Base-by-base conservation (phyloP, 768 basidiomycete genomes). In the Lactifluus subvellereus region DNA sequence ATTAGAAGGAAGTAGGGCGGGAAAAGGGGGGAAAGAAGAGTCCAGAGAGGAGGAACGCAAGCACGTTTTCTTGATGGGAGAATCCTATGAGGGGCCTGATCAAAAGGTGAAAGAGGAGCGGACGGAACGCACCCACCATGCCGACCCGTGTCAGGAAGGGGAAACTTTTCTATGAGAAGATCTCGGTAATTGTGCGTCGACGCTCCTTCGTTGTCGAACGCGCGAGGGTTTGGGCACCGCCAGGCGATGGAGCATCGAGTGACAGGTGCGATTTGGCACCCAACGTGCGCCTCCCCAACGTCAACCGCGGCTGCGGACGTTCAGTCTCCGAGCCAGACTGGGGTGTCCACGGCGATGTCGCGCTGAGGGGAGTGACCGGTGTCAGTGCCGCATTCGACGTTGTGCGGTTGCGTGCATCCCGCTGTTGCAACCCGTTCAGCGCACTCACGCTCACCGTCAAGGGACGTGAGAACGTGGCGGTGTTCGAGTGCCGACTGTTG, bases 381-480 rank as follows among this genome's bases (percentile, higher is more conserved):
- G 52, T 67, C 69, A n/a, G 73, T 70, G 45, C 76, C 66, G 72
- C 72, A 60, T 73, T 72, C 62, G 70, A 70, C 69, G 73, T 71
- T 40, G 73, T 71, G 57, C 73, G 76, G 35, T 71, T 71, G 59
- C 77, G 73, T 32, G 57, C 73, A 64, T 80, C 76, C 61, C 83
- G 84, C 69, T 81, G 79, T 65, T 84, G 82, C 32, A 89, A 73
- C 13, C 81, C 84, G 47, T 71, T 79, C 38, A 86, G 72, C 47
- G 84, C 76, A 33, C 79, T 79, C 10, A 85, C 76, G 3, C 83
- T 81, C 45, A 80, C 77, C 6, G 79, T 79, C 30, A 81, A 76
- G 0, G 88, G 84, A 1, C 84, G 81, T 6, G 87, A 88, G 70
- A 89, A 88, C 3, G 85, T 85, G 6, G 84, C 82, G 57, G 77